Evolutionary conservation across 2,329 filamentous ascomycete species (phyloP), one percentile per base, ranked within the genome.

Genomic region (Verticillium albo-atrum): DNA sequence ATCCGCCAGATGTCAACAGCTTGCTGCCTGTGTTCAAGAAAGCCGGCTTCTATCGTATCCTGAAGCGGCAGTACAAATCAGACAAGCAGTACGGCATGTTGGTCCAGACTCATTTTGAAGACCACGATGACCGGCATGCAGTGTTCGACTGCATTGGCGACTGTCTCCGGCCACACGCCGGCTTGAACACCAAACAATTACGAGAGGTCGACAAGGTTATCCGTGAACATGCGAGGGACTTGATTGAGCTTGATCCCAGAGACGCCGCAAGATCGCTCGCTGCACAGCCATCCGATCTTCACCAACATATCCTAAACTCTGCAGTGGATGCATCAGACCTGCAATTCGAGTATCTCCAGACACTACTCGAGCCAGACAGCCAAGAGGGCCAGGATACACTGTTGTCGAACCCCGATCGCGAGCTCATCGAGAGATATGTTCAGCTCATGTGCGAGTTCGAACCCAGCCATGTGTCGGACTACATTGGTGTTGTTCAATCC

Each of bases 381-480:
- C 25, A 30, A 12, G 51, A 53, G 17, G 28, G 25, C 0, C 67
- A 75, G 32, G 70, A 74, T 14, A 73, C 76, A 58, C 70, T 65
- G 9, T 54, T 67, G 15, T 71, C 68, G n/a, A 64, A 58, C 25
- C 61, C 70, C 58, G 81, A 84, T 50, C 80, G 84, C 50, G 82
- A 83, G 34, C 87, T 97, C 65, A 78, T 89, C 6, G 95, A 98
- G 72, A 83, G 83, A 58, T 98, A 98, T 72, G 88, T 98, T 4
- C 89, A 90, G 66, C 83, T 99, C 26, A 93, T 98, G 88, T 99
- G 96, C 75, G 85, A 79, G 59, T 97, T 92, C 71, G 86, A 97
- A 61, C 85, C 92, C 3, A 76, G 82, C 0, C 91, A 93, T 67
- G 94, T 99, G 2, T 90, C 91, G 3, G 88, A 92, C 58, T 99